These are phyloP conservation scores for Neurospora discreta DNA, from an alignment of 495 filamentous ascomycete genomes.

Conservation along the genomic window DNA sequence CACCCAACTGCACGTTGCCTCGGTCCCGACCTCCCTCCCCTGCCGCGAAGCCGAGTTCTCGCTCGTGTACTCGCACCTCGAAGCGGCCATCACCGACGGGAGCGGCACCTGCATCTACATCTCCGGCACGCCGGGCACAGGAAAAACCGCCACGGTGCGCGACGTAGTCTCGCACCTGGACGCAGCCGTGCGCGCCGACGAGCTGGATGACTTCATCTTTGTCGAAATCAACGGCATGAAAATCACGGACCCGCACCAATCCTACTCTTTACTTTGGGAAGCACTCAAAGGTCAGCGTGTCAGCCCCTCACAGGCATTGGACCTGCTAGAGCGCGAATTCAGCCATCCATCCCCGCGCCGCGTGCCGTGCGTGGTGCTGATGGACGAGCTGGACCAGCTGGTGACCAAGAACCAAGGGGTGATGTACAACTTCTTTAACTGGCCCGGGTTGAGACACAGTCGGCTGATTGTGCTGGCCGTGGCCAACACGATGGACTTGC, in stretches of 20 bases:
- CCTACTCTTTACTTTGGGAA: conserved; percentile 93
- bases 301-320: conserved; percentile 80
- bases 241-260: conserved; percentile 93
- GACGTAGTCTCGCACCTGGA: conserved; percentile 89
- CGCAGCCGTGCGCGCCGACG: conserved; percentile 70
- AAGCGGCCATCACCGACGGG: conserved; percentile 87
- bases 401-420: conserved; percentile 96
- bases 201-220: conserved; percentile 97
- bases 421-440: conserved; percentile 99
- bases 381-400: conserved; percentile 98
- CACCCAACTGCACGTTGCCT: conserved; percentile 80
- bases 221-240: conserved; percentile 99
- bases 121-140: conserved; percentile 97
- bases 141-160: conserved; percentile 95
- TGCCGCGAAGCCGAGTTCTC: conserved; percentile 89
- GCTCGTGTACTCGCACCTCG: conserved; percentile 84
- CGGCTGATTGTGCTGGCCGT: conserved; percentile 92
- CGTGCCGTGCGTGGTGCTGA: conserved; percentile 92
- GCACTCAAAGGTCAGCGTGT: conserved; percentile 89
- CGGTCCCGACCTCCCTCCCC: conserved; percentile 78
- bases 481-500: conserved; percentile 98
- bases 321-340: conserved; percentile 86
- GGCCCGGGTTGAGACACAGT: conserved; percentile 87
- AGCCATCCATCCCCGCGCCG: conserved; percentile 76
- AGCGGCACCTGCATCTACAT: conserved; percentile 97